A percentile compares a stretch with the other conserved stretches of the same genome.
phyloP scores from a whole-genome alignment of 345 rosid species.

The Aquilaria sinensis region DNA sequence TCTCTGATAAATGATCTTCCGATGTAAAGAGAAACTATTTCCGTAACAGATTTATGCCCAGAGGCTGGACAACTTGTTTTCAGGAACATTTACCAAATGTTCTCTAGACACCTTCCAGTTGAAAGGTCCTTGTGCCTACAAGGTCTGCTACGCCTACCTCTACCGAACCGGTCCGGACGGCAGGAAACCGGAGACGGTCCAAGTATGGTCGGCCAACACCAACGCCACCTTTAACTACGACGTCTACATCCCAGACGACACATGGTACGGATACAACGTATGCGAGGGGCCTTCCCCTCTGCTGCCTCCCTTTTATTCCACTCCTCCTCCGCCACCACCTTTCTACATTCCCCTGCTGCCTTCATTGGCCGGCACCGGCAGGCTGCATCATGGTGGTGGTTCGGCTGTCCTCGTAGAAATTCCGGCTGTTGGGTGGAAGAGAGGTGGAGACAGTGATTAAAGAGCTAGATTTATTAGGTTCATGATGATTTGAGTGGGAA shows the following conservation, averaged over 20 bases:
- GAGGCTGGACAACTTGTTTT: constrained; percentile 63
- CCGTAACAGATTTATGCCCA: constrained; percentile 58
- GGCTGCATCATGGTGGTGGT: too few relatives aligned
- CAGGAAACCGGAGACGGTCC: constrained; percentile 66
- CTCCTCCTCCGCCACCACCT: too few relatives aligned
- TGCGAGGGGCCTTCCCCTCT: constrained; percentile 20
- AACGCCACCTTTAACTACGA: constrained; percentile 48
- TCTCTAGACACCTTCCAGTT: constrained; percentile 72
- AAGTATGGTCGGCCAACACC: constrained; percentile 29
- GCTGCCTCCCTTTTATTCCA: too few relatives aligned
- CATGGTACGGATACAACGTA: constrained; percentile 76
- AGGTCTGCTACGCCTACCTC: constrained; percentile 72
- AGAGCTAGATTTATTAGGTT: too few relatives aligned
- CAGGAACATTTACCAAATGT: constrained; percentile 61
- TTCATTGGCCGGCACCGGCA: too few relatives aligned
- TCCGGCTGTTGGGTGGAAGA: too few relatives aligned
- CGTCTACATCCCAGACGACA: constrained; percentile 46
- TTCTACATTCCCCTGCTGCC: too few relatives aligned
- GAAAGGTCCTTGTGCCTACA: constrained; percentile 68
- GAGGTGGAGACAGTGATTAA: too few relatives aligned
- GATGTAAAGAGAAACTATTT: too few relatives aligned
- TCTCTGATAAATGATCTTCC: too few relatives aligned
- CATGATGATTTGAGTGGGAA: too few relatives aligned
- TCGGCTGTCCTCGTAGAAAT: too few relatives aligned
- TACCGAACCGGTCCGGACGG: constrained; percentile 79